Evolutionary conservation across 768 basidiomycete species (phyloP).

Genomic region (Candolleomyces aberdarensis): DNA sequence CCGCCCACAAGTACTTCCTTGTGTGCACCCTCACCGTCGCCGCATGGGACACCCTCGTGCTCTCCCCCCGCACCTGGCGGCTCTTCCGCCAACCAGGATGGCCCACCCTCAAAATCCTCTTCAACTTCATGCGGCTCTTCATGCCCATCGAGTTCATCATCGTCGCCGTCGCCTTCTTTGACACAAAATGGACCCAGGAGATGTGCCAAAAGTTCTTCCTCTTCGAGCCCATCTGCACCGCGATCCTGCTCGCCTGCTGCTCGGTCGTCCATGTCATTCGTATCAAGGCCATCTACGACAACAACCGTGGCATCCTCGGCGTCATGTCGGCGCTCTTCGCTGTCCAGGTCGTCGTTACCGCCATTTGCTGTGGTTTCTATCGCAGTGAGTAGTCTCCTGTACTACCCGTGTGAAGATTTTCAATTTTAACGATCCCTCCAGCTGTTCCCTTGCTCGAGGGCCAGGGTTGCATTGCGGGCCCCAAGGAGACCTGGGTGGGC

Average conservation of each 20-base stretch:
- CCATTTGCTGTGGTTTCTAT: constrained; percentile 74
- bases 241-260: constrained; percentile 71
- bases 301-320: constrained; percentile 49
- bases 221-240: constrained; percentile 85
- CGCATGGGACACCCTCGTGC: constrained; percentile 86
- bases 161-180: constrained; percentile 83
- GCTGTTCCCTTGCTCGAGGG: constrained; percentile 68
- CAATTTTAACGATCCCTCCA: constrained; percentile 19
- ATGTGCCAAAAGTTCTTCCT: constrained; percentile 75
- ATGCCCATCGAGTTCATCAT: constrained; percentile 79
- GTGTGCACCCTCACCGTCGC: constrained; percentile 89
- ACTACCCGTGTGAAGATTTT: not conserved
- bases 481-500: constrained; percentile 76
- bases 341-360: constrained; percentile 70
- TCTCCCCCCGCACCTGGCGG: constrained; percentile 75
- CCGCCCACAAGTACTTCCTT: constrained; percentile 86
- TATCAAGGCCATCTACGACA: constrained; percentile 76
- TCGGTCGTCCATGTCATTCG: constrained; percentile 75
- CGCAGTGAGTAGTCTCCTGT: constrained; percentile 44
- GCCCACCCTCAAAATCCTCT: constrained; percentile 76
- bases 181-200: constrained; percentile 58
- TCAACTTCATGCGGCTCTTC: constrained; percentile 69
- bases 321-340: constrained; percentile 59
- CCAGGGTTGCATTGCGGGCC: constrained; percentile 87
- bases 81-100: constrained; percentile 63